Percentiles rank a stretch among this genome's conserved stretches.
Evolutionary conservation across 768 basidiomycete species (phyloP).

Genomic region (Lentinula lateritia): DNA sequence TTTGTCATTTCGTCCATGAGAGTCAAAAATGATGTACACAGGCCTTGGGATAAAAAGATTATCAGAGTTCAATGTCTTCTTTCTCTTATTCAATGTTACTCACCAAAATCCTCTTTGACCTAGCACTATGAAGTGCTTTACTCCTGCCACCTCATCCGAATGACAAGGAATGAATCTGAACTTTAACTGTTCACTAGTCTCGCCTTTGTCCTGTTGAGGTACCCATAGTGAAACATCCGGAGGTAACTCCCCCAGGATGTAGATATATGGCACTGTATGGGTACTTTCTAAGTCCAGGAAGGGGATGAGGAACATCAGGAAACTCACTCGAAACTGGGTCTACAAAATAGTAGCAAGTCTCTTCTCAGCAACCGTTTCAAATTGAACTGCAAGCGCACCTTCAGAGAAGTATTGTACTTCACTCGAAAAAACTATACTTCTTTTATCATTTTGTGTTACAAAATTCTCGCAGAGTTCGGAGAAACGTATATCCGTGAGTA

Average conservation of each 20-base stretch:
- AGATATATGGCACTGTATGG: background rate
- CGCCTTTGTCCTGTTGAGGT: background rate
- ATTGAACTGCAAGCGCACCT: background rate
- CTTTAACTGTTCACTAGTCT: background rate
- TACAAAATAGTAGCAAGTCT: background rate
- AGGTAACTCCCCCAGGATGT: background rate
- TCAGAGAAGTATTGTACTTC: background rate
- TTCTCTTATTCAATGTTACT: background rate
- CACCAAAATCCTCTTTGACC: background rate
- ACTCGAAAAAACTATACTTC: background rate
- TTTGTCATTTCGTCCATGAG: too few species aligned
- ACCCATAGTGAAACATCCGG: background rate
- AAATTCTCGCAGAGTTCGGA: background rate
- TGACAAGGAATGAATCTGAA: background rate
- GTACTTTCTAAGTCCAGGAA: background rate
- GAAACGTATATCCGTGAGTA: background rate
- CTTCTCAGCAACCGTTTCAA: too few species aligned
- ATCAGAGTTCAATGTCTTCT: too few species aligned
- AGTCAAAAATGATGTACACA: too few species aligned
- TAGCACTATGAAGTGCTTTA: background rate
- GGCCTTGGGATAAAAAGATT: too few species aligned
- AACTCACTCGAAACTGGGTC: background rate
- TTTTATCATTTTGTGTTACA: background rate
- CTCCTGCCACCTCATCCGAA: background rate
- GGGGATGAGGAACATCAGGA: too few species aligned